Evolutionary conservation across 169 alveolate species (phyloP).

Genomic region (Eimeria acervulina): DNA sequence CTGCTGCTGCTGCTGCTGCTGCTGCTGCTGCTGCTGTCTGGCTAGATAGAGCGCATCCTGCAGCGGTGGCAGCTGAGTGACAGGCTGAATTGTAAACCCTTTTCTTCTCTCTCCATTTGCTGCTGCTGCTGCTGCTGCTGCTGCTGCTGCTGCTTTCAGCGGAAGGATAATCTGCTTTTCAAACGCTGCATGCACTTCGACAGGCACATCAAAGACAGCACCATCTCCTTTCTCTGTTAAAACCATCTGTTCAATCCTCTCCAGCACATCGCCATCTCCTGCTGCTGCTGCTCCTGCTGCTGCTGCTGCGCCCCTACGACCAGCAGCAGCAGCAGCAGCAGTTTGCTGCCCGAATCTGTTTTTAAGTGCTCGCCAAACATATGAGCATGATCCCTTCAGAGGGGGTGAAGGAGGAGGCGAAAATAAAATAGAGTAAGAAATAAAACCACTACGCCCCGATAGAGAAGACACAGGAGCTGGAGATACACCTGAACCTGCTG

Average conservation of each 20-base stretch:
- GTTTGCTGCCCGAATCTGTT: slow-evolving; percentile 8
- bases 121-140: too few relatives aligned
- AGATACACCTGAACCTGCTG: neutral
- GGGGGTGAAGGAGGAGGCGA: slow-evolving; percentile 7
- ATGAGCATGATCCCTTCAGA: slow-evolving; percentile 17
- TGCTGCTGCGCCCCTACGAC: neutral
- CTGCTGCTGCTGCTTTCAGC: neutral
- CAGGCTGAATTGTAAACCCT: neutral
- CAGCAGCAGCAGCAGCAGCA: slow-evolving; percentile 7
- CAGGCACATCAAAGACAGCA: slow-evolving; percentile 70
- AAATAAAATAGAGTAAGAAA: neutral
- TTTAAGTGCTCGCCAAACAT: slow-evolving; percentile 75
- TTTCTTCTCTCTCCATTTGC: neutral
- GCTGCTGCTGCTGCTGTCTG: slow-evolving; percentile 35
- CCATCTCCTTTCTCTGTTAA: slow-evolving; percentile 46
- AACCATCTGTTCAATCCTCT: slow-evolving; percentile 55
- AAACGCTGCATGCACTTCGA: neutral
- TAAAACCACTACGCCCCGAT: neutral
- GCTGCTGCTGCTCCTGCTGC: too few relatives aligned
- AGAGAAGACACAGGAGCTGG: slow-evolving; percentile 7
- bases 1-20: slow-evolving; percentile 52
- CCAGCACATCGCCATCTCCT: slow-evolving; percentile 10
- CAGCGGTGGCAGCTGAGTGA: slow-evolving; percentile 27
- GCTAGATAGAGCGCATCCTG: slow-evolving; percentile 42
- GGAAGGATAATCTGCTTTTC: neutral